Evolutionary conservation across 306 rosid species (phyloP), one percentile per base, ranked within the genome.

Genomic region (Geum urbanum): DNA sequence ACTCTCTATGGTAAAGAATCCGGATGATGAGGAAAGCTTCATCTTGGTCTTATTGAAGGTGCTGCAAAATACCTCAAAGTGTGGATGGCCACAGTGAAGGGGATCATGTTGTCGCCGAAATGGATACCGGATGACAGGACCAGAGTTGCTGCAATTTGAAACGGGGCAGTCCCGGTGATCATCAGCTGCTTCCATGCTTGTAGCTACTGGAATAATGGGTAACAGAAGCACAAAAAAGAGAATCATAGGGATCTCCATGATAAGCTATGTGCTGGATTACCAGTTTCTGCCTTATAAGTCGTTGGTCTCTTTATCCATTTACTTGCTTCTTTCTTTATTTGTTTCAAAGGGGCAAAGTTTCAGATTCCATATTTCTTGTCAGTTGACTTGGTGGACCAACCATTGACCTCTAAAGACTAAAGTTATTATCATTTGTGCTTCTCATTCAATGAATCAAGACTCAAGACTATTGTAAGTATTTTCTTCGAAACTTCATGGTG

Each of bases 11-110:
- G 16, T 0, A 50, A 67, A 50, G 58, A 67, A 20, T 37, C 72
- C 72, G 2, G 72, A 67, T 16, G 60, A 50, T 11, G 72, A 6
- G 7, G 59, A 49, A 12, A 67, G 60, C 72, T 67, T 43, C 19
- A 67, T 67, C 72, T 50, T n/a, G 41, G 72, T 73, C 39, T 3
- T 63, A 56, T 7, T 54, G 59, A 4, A 19, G 37, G 59, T 50
- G 9, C 8, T 44, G 53, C 92, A 87, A 7, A 67, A 52, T 14
- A 87, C 12, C 60, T 79, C 86, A 73, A 79, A 87, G 1, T 80
- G 76, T 1, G 81, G 75, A 32, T 35, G 58, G 49, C 85, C 80
- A 67, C 79, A 77, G 0, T 49, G 13, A 7, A 19, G 62, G 9
- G 77, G 80, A 0, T n/a, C 16, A 12, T 43, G 67, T 64, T 49